Evolutionary conservation across 1,284 basidiomycete genomes (phyloP).

Genomic region (Phellopilus nigrolimitatus): DNA sequence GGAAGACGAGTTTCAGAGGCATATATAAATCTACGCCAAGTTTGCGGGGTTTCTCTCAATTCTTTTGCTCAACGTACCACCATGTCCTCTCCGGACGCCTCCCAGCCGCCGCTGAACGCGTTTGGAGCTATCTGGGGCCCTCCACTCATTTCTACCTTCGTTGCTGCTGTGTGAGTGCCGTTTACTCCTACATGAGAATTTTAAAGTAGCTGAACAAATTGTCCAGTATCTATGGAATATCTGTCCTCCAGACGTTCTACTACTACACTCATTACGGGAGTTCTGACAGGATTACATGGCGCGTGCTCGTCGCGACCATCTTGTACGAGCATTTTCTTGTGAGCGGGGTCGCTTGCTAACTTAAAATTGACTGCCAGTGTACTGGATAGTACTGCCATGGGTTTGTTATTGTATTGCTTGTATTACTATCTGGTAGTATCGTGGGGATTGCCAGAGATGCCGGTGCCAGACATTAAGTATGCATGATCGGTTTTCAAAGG

Average conservation of each 20-base stretch:
- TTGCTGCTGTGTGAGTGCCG: constrained; percentile 6
- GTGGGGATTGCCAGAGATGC: constrained; percentile 11
- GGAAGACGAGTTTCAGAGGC: background rate
- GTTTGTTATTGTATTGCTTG: constrained; percentile 14
- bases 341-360: background rate
- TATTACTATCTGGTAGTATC: constrained; percentile 14
- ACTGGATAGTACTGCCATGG: constrained; percentile 14
- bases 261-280: constrained; percentile 12
- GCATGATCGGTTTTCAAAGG: background rate
- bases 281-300: constrained; percentile 4
- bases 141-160: constrained; percentile 17
- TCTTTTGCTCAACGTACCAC: background rate
- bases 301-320: constrained; percentile 9
- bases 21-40: background rate
- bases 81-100: background rate
- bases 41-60: background rate
- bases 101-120: background rate
- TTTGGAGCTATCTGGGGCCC: constrained; percentile 13
- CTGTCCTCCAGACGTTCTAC: constrained; percentile 19
- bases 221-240: constrained; percentile 13
- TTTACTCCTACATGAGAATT: background rate
- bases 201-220: background rate
- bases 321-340: constrained; percentile 5
- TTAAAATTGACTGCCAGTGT: background rate
- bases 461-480: constrained; percentile 10